phyloP scores from a whole-genome alignment of 345 rosid genomes.

The Camelina hispida region DNA sequence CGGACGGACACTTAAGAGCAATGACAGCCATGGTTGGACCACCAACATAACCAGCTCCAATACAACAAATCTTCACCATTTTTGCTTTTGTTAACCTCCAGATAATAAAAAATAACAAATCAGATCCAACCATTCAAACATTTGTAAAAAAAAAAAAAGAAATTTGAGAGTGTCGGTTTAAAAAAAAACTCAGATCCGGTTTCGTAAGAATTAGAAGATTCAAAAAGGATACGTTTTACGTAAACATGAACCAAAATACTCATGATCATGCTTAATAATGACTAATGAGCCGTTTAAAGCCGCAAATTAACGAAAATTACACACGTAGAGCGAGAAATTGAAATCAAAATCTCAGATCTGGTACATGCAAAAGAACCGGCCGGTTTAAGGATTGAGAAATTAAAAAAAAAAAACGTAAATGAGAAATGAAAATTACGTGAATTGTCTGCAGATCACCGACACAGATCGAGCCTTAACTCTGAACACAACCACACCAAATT shows the following conservation, averaged over 20 bases:
- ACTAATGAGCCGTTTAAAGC: neutral
- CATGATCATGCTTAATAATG: constrained; percentile 21
- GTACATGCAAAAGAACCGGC: constrained; percentile 35
- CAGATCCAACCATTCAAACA: too few species aligned
- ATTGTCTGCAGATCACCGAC: constrained; percentile 42
- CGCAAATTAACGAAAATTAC: neutral
- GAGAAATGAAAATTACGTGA: constrained; percentile 29
- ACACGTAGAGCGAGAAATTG: constrained; percentile 2
- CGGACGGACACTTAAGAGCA: constrained; percentile 85
- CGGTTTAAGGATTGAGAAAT: neutral
- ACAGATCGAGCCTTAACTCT: constrained; percentile 33
- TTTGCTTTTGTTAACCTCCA: constrained; percentile 37
- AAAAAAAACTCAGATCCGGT: constrained; percentile 29
- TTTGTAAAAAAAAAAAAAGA: too few species aligned
- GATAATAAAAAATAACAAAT: too few species aligned
- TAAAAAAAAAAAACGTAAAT: constrained; percentile 13
- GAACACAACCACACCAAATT: neutral
- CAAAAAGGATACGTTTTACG: constrained; percentile 17
- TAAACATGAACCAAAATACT: constrained; percentile 13
- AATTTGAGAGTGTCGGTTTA: too few species aligned
- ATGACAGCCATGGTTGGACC: constrained; percentile 98
- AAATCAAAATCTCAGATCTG: constrained; percentile 42
- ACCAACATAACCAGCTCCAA: constrained; percentile 97
- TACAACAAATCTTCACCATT: constrained; percentile 98
- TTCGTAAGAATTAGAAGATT: constrained; percentile 20